Base-by-base conservation (phyloP, 495 filamentous ascomycete genomes). In the Daldinia bambusicola region DNA sequence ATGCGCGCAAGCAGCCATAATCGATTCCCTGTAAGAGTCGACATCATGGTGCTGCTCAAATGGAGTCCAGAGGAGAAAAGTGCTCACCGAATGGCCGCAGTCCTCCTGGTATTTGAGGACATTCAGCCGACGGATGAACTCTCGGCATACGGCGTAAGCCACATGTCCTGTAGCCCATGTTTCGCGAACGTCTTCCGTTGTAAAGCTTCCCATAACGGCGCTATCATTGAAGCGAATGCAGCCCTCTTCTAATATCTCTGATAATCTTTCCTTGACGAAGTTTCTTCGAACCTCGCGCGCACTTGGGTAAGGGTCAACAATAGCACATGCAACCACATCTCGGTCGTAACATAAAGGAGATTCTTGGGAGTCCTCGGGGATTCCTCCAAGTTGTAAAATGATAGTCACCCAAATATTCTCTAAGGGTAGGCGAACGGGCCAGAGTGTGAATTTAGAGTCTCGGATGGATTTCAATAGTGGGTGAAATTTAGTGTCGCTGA, bases 41-140 rank as follows among this genome's bases (percentile, higher is more conserved):
- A 76, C 7, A 12, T 75, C 68, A 40, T 63, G 64, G 4, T 67
- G 7, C 38, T 77, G 73, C 16, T 75, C 75, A 22, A 77, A 74
- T 2, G 16, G 8, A 0, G 14, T 34, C 62, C 65, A 77, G 9
- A 77, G 34, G 37, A 76, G 71, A 5, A 60, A 51, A 16, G 30
- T 59, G 8, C 1, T 6, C 0, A 2, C 6, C 9, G 10, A 6
- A 18, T 9, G 6, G 0, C 5, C n/a, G 9, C 4, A 12, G 2
- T 57, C 9, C 48, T 43, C 61, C 37, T 63, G 65, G 45, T 57
- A 61, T 14, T 61, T 14, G 2, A 74, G 56, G 3, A 64, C 59
- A 16, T 60, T 76, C 16, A 77, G 61, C 7, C 75, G 73, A 4
- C 75, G 67, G 0, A 77, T 4, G 9, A 77, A 68, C 22, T 77